Conservation (phyloP, 2,329 filamentous ascomycete genomes). For the Trichoderma sp. region DNA sequence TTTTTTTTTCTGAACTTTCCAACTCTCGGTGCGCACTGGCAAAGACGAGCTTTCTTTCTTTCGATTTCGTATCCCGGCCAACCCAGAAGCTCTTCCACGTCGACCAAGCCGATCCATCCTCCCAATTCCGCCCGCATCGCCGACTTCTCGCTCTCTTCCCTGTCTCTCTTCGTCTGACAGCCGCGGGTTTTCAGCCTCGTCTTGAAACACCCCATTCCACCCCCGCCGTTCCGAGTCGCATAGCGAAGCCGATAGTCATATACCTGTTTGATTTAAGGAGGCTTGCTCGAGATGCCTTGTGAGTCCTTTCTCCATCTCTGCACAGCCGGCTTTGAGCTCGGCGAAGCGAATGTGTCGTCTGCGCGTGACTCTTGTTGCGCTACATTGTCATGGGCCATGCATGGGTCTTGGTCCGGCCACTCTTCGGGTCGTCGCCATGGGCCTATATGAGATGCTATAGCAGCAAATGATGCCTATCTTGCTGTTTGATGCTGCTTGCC, state of each 20-base stretch:
- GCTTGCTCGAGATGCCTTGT: slow-evolving; percentile 39
- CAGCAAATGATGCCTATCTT: background rate
- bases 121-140: background rate
- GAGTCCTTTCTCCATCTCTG: slow-evolving; percentile 28
- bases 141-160: background rate
- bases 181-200: slow-evolving; percentile 3
- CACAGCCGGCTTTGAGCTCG: slow-evolving; percentile 11
- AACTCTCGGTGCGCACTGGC: background rate
- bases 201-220: background rate
- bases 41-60: background rate
- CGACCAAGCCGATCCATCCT: background rate
- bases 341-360: background rate
- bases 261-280: slow-evolving; percentile 24
- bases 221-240: slow-evolving; percentile 16
- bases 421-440: background rate
- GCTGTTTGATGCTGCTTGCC: background rate
- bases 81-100: background rate
- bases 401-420: background rate
- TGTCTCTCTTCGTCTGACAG: background rate
- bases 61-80: background rate
- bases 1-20: background rate
- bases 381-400: background rate
- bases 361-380: slow-evolving; percentile 2
- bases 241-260: background rate
- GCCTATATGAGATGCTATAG: background rate